A percentile compares a stretch with the other conserved stretches of the same genome.
These are phyloP conservation scores for Neurospora sp. DNA, from an alignment of 495 filamentous ascomycete species.

Conservation along the genomic window DNA sequence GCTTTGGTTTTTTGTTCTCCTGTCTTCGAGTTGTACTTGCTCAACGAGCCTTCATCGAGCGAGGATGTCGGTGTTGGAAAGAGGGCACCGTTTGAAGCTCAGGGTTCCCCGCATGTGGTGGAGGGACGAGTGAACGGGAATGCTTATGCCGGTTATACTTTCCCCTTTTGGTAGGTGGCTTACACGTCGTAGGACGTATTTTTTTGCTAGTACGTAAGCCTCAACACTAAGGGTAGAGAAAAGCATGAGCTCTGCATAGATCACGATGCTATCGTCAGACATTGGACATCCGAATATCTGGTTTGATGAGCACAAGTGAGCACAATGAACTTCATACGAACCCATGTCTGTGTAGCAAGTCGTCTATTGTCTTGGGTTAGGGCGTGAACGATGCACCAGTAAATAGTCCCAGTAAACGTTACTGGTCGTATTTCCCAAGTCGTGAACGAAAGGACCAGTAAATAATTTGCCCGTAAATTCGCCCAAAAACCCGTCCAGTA, in stretches of 20 bases:
- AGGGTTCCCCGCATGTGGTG: background rate
- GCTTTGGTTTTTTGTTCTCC: background rate
- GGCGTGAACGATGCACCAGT: too few species aligned
- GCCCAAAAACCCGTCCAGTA: too few species aligned
- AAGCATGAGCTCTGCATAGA: background rate
- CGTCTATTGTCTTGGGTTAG: background rate
- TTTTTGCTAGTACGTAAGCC: background rate
- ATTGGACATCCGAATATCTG: background rate
- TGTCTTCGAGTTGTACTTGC: background rate
- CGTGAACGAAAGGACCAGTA: too few species aligned
- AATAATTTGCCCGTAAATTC: too few species aligned
- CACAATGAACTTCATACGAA: background rate
- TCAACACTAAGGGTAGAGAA: background rate
- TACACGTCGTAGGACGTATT: background rate
- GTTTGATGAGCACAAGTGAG: background rate
- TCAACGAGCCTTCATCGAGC: background rate
- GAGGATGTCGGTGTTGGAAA: background rate
- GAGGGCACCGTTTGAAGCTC: background rate
- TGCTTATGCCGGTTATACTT: background rate
- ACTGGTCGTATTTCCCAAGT: too few species aligned
- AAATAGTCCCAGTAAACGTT: too few species aligned
- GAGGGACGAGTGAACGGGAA: background rate
- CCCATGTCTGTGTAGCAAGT: background rate
- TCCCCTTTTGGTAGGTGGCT: background rate
- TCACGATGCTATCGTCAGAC: background rate